Evolutionary conservation across 164 flowering plant species (phyloP), one percentile per base, ranked within the genome.

Genomic region (Vitis cinerea): DNA sequence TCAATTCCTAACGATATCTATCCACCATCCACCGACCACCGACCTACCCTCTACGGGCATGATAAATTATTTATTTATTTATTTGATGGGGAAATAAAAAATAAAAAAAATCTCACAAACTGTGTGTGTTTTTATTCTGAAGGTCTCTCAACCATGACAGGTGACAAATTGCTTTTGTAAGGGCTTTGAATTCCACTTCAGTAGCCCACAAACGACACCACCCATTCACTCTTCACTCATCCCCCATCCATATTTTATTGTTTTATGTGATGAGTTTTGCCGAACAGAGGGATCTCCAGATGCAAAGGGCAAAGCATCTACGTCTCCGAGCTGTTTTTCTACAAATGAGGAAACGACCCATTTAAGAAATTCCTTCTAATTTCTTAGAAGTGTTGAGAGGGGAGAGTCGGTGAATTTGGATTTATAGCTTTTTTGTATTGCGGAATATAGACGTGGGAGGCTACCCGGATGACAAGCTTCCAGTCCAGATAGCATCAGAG

Each of bases 21-120:
- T 69, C 83, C 44, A 37, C 44, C 59, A 71, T 27, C 77, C 82
- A 79, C 83, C 87, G 83, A 81, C 85, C 85, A 80, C 86, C 83
- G 83, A 80, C 86, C 80, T 72, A 72, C 77, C 74, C 53, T 57
- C 44, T 37, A 37, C 7, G 44, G 7, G 44, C 44, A 3, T 37
- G 44, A 37, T 37, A 37, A 37, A 37, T 37, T 37, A 37, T 37
- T 37, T 37, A 37, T 37, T 37, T 37, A 6, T 37, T 37, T 37
- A 37, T 37, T 37, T 37, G 4, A 37, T 6, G 44, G 44, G 44
- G 44, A 37, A 37, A 37, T 37, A 37, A 37, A 6, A 37, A 37
- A 4, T 0, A 37, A 4, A 0, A 37, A 37, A 37, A 37, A 37
- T 37, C 44, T 37, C 48, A 13, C 4, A n/a, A 31, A 5, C 10